Percentiles rank a stretch among this genome's conserved stretches.
phyloP scores from a whole-genome alignment of 163 green algal species.

The Scenedesmus sp. region DNA sequence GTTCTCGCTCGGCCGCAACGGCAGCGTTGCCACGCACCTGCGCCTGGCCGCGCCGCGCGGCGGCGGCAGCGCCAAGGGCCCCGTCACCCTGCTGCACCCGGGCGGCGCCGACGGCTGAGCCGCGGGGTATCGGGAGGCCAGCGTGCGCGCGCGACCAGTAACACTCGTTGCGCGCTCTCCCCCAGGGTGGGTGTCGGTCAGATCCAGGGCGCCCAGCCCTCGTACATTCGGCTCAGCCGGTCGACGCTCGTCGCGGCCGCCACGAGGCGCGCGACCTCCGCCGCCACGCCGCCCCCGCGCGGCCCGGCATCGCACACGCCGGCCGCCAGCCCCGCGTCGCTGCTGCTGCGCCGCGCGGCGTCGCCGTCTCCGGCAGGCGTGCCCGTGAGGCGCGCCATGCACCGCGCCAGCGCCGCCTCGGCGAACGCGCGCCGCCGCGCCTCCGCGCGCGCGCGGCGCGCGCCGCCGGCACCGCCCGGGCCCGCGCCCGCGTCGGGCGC shows the following conservation, averaged over 20 bases:
- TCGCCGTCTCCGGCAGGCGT: neutral
- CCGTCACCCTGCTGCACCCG: too few relatives aligned
- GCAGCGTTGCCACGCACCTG: too few relatives aligned
- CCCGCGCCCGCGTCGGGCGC: neutral
- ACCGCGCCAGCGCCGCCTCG: slow-evolving; percentile 48
- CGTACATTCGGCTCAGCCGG: slow-evolving; percentile 82
- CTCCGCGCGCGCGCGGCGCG: slow-evolving; percentile 32
- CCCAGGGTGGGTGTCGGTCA: too few relatives aligned
- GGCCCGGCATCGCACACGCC: too few relatives aligned
- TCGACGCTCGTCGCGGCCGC: slow-evolving; percentile 62
- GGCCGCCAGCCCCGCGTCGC: too few relatives aligned
- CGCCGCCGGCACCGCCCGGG: neutral
- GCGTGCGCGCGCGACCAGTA: too few relatives aligned
- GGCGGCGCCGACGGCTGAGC: too few relatives aligned
- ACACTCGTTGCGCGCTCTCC: too few relatives aligned
- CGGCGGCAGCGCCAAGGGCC: too few relatives aligned
- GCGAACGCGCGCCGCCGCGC: slow-evolving; percentile 53
- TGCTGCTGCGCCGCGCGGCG: neutral
- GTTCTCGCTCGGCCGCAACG: too few relatives aligned
- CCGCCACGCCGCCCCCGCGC: slow-evolving; percentile 44
- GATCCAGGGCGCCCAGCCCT: slow-evolving; percentile 88
- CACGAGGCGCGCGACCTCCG: slow-evolving; percentile 70
- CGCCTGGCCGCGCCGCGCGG: too few relatives aligned
- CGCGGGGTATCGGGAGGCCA: too few relatives aligned
- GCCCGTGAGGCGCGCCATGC: slow-evolving; percentile 54